Conservation (phyloP, 2,329 filamentous ascomycete species). For the Fusarium liriodendri region DNA sequence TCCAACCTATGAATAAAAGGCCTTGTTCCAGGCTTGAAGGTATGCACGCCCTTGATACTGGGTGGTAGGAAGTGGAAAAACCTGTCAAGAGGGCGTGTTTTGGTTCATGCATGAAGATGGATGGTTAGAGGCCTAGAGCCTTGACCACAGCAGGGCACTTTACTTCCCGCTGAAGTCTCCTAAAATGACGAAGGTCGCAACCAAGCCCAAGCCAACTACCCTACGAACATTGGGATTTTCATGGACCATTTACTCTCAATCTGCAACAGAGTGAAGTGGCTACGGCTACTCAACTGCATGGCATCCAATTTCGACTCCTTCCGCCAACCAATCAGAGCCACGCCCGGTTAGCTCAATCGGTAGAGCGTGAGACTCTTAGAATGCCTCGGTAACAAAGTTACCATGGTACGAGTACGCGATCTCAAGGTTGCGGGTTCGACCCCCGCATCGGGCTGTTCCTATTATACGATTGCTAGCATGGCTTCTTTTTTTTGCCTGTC, state of each 20-base stretch:
- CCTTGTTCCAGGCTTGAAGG: background rate
- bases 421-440: conserved; percentile 68
- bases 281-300: background rate
- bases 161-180: too few species aligned
- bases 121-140: background rate
- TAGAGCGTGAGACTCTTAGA: conserved; percentile 77
- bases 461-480: background rate
- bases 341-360: conserved; percentile 47
- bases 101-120: background rate
- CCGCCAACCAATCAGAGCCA: conserved; percentile 10
- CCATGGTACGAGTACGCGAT: conserved; percentile 40
- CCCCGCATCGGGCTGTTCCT: conserved; percentile 51
- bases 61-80: background rate
- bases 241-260: too few species aligned
- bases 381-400: background rate
- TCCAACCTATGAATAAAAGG: background rate
- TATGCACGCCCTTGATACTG: background rate
- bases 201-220: too few species aligned
- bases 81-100: background rate
- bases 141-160: too few species aligned
- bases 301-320: background rate
- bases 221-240: too few species aligned
- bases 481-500: background rate
- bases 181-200: too few species aligned
- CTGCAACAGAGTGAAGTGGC: too few species aligned